These are phyloP conservation scores for Aspergillus latus DNA, from an alignment of 2,329 filamentous ascomycete genomes.

Conservation along the genomic window DNA sequence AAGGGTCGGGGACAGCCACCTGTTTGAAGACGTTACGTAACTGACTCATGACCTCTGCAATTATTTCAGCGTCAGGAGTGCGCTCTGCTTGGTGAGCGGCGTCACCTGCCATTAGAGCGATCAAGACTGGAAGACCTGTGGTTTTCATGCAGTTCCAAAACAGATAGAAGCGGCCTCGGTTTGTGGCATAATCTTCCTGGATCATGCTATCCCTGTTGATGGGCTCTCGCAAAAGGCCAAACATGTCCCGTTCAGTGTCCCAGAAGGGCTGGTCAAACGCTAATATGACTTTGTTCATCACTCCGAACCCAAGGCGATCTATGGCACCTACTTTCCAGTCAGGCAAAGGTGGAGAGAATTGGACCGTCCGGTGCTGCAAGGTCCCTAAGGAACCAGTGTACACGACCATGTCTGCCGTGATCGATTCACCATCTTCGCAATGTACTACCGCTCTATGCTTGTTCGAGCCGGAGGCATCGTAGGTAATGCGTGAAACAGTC, in stretches of 20 bases:
- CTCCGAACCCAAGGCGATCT: slow-evolving; percentile 80
- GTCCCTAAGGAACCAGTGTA: slow-evolving; percentile 89
- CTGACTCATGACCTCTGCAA: slow-evolving; percentile 76
- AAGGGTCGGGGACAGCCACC: slow-evolving; percentile 67
- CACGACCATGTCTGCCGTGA: slow-evolving; percentile 85
- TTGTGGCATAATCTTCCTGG: slow-evolving; percentile 74
- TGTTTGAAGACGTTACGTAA: slow-evolving; percentile 71
- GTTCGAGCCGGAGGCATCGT: slow-evolving; percentile 45
- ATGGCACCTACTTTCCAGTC: slow-evolving; percentile 81
- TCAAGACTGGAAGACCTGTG: slow-evolving; percentile 79
- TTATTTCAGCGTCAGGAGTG: slow-evolving; percentile 70
- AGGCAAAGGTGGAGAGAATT: slow-evolving; percentile 90
- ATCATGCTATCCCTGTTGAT: slow-evolving; percentile 67
- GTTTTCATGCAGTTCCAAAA: slow-evolving; percentile 96
- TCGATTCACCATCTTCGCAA: slow-evolving; percentile 71
- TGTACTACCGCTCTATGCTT: slow-evolving; percentile 61
- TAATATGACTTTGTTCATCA: slow-evolving; percentile 92
- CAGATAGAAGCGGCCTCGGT: slow-evolving; percentile 89
- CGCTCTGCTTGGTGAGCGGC: slow-evolving; percentile 85
- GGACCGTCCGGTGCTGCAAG: slow-evolving; percentile 73
- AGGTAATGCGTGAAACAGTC: slow-evolving; percentile 71
- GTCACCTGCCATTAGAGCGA: slow-evolving; percentile 94
- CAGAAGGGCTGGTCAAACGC: slow-evolving; percentile 90
- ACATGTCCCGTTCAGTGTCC: slow-evolving; percentile 87
- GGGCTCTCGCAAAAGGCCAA: slow-evolving; percentile 81